A percentile compares a stretch with the other conserved stretches of the same genome.
Evolutionary conservation across 176 grass and related monocot genomes (phyloP).

Genomic region (Raddia distichophylla): DNA sequence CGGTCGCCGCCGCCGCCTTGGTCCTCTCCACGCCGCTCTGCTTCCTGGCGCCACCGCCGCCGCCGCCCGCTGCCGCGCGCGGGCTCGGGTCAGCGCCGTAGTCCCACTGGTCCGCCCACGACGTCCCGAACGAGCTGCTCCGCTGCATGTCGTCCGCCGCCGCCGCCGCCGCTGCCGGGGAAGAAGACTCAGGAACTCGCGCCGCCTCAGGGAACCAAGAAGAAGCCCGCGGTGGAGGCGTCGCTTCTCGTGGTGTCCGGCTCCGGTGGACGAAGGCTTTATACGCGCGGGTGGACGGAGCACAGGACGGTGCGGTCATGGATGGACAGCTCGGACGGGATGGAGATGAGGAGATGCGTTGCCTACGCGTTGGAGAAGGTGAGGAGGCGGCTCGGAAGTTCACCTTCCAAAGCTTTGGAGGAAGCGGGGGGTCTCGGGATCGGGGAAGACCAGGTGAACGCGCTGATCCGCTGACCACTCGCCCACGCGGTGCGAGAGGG

Average conservation of each 20-base stretch:
- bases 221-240: not conserved
- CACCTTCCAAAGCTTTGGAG: no score
- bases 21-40: conserved; percentile 53
- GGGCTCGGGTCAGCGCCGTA: conserved; percentile 49
- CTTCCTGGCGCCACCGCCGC: not conserved
- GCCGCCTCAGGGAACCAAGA: conserved; percentile 21
- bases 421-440: no score
- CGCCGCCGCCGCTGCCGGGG: not conserved
- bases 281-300: not conserved
- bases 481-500: not conserved
- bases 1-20: conserved; percentile 59
- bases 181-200: not conserved
- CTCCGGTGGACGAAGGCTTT: not conserved
- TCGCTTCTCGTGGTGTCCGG: not conserved
- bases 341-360: not conserved
- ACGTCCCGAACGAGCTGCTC: conserved; percentile 55
- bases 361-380: conserved; percentile 25
- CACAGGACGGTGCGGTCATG: not conserved
- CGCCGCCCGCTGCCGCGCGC: not conserved
- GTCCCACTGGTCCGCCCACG: conserved; percentile 99
- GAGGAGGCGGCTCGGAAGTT: not conserved
- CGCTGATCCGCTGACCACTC: no score
- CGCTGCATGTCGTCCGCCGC: conserved; percentile 42
- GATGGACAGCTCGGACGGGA: conserved; percentile 18
- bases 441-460: not conserved